A percentile compares a stretch with the other conserved stretches of the same genome.
Conservation (phyloP, 371 early-diverging fungal species). For the Mucor sp. region DNA sequence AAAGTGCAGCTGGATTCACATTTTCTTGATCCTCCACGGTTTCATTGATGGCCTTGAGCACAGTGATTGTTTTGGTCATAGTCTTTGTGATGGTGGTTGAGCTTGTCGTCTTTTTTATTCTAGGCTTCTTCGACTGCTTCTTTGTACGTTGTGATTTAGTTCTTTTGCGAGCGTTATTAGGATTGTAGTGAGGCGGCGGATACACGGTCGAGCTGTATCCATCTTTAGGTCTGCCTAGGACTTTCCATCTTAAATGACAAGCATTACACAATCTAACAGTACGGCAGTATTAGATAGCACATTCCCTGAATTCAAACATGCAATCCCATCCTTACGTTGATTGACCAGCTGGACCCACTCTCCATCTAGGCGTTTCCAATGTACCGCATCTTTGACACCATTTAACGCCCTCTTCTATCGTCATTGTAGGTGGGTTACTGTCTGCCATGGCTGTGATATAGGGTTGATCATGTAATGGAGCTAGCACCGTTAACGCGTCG, state of each 20-base stretch:
- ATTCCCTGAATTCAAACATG: neutral
- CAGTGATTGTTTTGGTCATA: neutral
- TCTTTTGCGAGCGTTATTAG: neutral
- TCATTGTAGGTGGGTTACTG: neutral
- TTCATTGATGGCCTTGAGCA: neutral
- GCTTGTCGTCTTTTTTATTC: neutral
- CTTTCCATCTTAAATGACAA: conserved; percentile 41
- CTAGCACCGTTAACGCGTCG: neutral
- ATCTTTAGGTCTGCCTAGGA: neutral
- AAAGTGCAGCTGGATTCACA: neutral
- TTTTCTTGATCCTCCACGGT: neutral
- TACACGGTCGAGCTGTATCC: conserved; percentile 11
- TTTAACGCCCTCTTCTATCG: neutral
- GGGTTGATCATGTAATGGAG: neutral
- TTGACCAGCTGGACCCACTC: conserved; percentile 22
- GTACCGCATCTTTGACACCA: conserved; percentile 32
- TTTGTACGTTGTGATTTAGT: neutral
- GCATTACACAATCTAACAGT: conserved; percentile 44
- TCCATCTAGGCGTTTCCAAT: conserved; percentile 26
- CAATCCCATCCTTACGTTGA: conserved; percentile 18
- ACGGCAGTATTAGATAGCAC: neutral
- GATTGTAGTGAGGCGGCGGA: conserved; percentile 13
- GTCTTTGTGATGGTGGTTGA: neutral
- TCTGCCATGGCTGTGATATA: neutral
- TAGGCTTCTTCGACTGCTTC: conserved; percentile 4